Evolutionary conservation across 225 moss, liverwort and hornwort species (phyloP), one percentile per base, ranked within the genome.

Genomic region (Pseudoscleropodium purum): DNA sequence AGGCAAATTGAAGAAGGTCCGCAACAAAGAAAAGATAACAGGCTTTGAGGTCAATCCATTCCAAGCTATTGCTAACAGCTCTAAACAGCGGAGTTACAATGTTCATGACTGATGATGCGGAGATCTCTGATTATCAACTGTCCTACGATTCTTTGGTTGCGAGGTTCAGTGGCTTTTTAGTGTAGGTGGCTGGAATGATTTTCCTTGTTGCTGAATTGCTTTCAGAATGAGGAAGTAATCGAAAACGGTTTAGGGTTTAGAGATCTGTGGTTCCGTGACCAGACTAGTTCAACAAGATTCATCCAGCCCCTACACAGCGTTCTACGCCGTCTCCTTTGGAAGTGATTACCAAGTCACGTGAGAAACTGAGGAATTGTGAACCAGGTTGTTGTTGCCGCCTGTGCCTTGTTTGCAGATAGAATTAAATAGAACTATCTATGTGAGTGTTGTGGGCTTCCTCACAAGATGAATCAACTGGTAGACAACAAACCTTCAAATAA

Each of bases 1-100:
- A 84, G 95, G 95, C 86, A 95, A 95, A 79, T 39, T 91, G 75
- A 95, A 93, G 90, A 95, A 95, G 89, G 91, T 92, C 84, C 92
- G 95, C 39, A 93, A 67, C 15, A 91, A 86, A 81, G 92, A 87
- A 26, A 90, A 87, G 76, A 87, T 87, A 37, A 83, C 92, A 75
- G 91, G 91, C 68, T 89, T 68, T 7, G 92, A 91, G 57, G 85
- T 87, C 51, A 95, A 93, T 76, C 95, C 93, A 26, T 95, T 95
- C 62, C 93, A 93, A 90, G 93, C 87, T 21, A 86, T 91, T 57
- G 90, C 91, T 39, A 92, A 92, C 77, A 89, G 59, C 79, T 87
- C 90, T 5, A 92, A 91, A n/a, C 93, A 89, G 57, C 83, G 92
- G 73, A 84, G 83, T 84, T 64, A 67, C 84, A 79, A 74, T 49